Evolutionary conservation across 345 rosid species (phyloP).

Genomic region (Clarkia xantiana): DNA sequence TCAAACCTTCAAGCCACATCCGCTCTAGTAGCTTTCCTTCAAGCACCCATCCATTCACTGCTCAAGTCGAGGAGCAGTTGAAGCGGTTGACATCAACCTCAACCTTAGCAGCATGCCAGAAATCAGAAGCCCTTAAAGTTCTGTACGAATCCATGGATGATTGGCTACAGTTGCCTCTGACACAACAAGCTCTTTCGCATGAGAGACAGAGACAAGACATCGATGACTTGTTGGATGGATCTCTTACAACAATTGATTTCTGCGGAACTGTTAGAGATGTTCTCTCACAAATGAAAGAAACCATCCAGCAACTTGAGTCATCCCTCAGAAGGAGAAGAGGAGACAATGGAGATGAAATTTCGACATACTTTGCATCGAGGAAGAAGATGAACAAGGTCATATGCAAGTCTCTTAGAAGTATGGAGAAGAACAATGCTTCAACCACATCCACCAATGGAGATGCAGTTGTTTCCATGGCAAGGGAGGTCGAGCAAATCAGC

Average conservation of each 20-base stretch:
- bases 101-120: too few relatives aligned
- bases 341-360: slow-evolving; percentile 2
- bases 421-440: background rate
- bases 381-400: slow-evolving; percentile 6
- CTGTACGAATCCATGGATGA: too few relatives aligned
- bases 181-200: too few relatives aligned
- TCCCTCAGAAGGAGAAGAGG: slow-evolving; percentile 1
- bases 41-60: too few relatives aligned
- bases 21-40: too few relatives aligned
- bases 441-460: background rate
- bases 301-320: slow-evolving; percentile 6
- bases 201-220: too few relatives aligned
- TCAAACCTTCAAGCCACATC: too few relatives aligned
- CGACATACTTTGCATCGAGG: background rate
- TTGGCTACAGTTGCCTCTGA: too few relatives aligned
- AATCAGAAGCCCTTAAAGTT: too few relatives aligned
- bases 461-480: background rate
- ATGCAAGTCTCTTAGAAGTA: background rate
- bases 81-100: slow-evolving; percentile 6
- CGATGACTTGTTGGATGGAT: too few relatives aligned
- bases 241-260: too few relatives aligned
- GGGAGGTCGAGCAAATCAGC: background rate
- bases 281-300: slow-evolving; percentile 7
- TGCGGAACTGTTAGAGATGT: too few relatives aligned
- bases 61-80: slow-evolving; percentile 11